Conservation (phyloP, 2,329 filamentous ascomycete genomes). For the Aureobasidium uvarum region DNA sequence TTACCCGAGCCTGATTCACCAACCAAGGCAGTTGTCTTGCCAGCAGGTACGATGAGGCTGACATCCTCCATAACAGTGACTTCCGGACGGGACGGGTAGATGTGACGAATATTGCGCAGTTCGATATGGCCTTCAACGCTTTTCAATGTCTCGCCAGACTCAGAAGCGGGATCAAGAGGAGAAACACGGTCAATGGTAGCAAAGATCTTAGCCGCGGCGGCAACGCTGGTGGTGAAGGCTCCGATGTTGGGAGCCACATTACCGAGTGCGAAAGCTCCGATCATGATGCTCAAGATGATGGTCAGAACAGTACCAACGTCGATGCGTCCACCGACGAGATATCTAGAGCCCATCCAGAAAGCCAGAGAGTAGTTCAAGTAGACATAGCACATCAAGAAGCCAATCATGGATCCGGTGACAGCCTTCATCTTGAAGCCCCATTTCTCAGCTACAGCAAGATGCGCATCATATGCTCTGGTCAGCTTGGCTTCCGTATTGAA, state of each 20-base stretch:
- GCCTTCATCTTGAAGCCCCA: slow-evolving; percentile 75
- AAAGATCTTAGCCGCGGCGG: slow-evolving; percentile 88
- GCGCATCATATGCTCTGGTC: slow-evolving; percentile 77
- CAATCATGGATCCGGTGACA: slow-evolving; percentile 73
- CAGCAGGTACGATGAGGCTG: slow-evolving; percentile 74
- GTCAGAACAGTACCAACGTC: slow-evolving; percentile 71
- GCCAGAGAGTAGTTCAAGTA: slow-evolving; percentile 85
- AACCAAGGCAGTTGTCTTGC: slow-evolving; percentile 89
- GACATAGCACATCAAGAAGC: slow-evolving; percentile 76
- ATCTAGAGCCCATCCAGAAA: slow-evolving; percentile 84
- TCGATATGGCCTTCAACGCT: slow-evolving; percentile 74
- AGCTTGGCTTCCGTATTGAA: slow-evolving; percentile 93
- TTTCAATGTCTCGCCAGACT: slow-evolving; percentile 70
- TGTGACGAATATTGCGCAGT: slow-evolving; percentile 79
- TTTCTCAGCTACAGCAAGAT: slow-evolving; percentile 69
- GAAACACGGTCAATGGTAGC: slow-evolving; percentile 87
- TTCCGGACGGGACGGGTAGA: slow-evolving; percentile 90
- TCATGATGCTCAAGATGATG: slow-evolving; percentile 86
- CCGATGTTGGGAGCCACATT: slow-evolving; percentile 83
- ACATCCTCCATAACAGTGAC: slow-evolving; percentile 86
- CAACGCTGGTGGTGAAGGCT: slow-evolving; percentile 78
- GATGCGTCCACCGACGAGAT: slow-evolving; percentile 65
- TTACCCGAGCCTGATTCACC: slow-evolving; percentile 94
- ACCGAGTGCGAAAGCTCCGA: slow-evolving; percentile 86
- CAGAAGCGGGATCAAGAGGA: slow-evolving; percentile 72